These are phyloP conservation scores for Retiboletus fuscus DNA, from an alignment of 1,284 basidiomycete genomes.

Conservation along the genomic window DNA sequence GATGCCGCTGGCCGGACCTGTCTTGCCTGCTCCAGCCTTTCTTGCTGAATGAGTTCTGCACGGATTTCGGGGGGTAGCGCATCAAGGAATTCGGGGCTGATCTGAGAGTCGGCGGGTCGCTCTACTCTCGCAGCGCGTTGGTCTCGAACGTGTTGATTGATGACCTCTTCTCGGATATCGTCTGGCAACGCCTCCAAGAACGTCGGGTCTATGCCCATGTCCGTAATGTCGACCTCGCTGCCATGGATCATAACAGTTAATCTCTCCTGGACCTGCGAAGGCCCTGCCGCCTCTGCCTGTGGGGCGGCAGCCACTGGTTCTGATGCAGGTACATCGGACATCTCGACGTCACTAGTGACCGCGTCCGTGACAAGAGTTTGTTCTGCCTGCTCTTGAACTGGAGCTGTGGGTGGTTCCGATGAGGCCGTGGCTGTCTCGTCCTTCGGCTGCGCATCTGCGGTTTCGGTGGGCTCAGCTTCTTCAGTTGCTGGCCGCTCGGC, in stretches of 20 bases:
- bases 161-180: slow-evolving; percentile 98
- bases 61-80: slow-evolving; percentile 96
- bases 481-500: slow-evolving; percentile 41
- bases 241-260: slow-evolving; percentile 92
- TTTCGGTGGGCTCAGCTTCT: slow-evolving; percentile 45
- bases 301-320: slow-evolving; percentile 31
- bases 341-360: slow-evolving; percentile 41
- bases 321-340: slow-evolving; percentile 39
- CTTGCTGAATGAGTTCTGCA: slow-evolving; percentile 96
- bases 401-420: slow-evolving; percentile 18
- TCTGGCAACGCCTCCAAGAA: slow-evolving; percentile 98
- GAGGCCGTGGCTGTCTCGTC: slow-evolving; percentile 28
- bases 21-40: slow-evolving; percentile 84
- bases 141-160: slow-evolving; percentile 97
- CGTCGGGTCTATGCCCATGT: slow-evolving; percentile 97
- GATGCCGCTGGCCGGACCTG: slow-evolving; percentile 63
- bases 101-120: slow-evolving; percentile 83
- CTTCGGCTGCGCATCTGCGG: slow-evolving; percentile 30
- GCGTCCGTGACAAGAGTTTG: slow-evolving; percentile 32
- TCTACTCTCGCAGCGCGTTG: slow-evolving; percentile 81
- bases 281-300: slow-evolving; percentile 42
- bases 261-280: slow-evolving; percentile 60
- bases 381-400: slow-evolving; percentile 30
- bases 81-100: slow-evolving; percentile 95
- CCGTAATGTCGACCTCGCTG: slow-evolving; percentile 96